Conservation (phyloP, 202 grass and related monocot genomes). For the Carex arenaria region DNA sequence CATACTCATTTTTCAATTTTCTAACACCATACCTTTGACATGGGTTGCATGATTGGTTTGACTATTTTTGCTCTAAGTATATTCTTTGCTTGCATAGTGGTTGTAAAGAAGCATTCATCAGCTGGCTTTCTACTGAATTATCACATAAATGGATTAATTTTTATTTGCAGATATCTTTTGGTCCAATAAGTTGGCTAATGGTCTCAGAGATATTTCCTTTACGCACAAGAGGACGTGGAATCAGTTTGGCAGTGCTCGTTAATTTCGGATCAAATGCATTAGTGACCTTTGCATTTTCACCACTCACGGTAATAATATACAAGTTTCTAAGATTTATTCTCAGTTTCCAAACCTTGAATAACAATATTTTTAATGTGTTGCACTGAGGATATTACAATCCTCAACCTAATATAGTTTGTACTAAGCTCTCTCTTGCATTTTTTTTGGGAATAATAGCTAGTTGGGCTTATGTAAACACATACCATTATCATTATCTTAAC, state of each 20-base stretch:
- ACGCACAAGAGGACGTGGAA: constrained; percentile 88
- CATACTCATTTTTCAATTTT: background rate
- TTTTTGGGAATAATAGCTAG: background rate
- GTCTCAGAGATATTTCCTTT: constrained; percentile 96
- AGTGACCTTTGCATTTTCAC: constrained; percentile 86
- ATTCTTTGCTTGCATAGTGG: background rate
- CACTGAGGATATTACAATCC: background rate
- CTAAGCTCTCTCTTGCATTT: background rate
- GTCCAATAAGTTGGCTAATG: constrained; percentile 97
- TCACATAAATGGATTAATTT: background rate
- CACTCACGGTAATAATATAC: constrained; percentile 47
- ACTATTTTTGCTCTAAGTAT: background rate
- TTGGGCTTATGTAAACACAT: background rate
- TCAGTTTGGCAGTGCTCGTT: constrained; percentile 81
- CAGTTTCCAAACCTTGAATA: background rate
- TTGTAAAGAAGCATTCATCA: background rate
- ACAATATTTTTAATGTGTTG: background rate
- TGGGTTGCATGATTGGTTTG: background rate
- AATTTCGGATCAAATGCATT: constrained; percentile 91
- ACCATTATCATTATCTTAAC: background rate
- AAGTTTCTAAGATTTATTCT: background rate
- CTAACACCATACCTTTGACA: background rate
- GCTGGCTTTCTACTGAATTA: background rate
- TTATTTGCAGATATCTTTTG: constrained; percentile 74
- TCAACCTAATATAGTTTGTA: background rate